Percentiles rank a stretch among this genome's conserved stretches.
Conservation (phyloP, 176 grass and related monocot species). For the Luzula sylvatica region DNA sequence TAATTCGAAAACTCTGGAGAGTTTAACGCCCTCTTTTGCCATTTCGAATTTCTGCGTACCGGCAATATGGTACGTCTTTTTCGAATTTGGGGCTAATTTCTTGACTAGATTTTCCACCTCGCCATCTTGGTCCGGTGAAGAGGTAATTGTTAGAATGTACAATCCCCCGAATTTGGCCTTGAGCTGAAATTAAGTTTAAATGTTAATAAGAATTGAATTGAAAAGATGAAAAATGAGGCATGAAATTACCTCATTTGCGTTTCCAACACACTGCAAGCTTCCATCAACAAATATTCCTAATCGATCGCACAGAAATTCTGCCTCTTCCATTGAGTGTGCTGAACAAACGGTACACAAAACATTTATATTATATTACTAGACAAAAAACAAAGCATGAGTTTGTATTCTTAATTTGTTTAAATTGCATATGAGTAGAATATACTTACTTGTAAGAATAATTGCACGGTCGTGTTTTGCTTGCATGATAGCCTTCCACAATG, state of each 20-base stretch:
- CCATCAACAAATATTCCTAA: slow-evolving; percentile 30
- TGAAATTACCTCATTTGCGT: slow-evolving; percentile 25
- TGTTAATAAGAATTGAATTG: background rate
- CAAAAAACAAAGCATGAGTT: background rate
- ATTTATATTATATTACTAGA: too few species aligned
- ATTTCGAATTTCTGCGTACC: slow-evolving; percentile 45
- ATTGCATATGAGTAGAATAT: slow-evolving; percentile 12
- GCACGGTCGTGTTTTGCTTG: slow-evolving; percentile 50
- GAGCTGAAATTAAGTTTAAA: slow-evolving; percentile 14
- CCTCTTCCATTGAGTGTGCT: slow-evolving; percentile 34
- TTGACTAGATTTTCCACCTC: slow-evolving; percentile 24
- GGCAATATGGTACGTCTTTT: slow-evolving; percentile 29
- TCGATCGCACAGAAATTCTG: slow-evolving; percentile 28
- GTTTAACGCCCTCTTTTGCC: slow-evolving; percentile 23
- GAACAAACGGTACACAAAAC: background rate
- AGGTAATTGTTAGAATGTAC: slow-evolving; percentile 28
- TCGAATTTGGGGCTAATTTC: slow-evolving; percentile 15
- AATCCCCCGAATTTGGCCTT: slow-evolving; percentile 31
- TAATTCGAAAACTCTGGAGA: slow-evolving; percentile 21
- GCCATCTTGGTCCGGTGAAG: slow-evolving; percentile 14
- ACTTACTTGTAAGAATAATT: slow-evolving; percentile 63
- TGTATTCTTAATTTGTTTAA: background rate
- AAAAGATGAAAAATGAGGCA: background rate
- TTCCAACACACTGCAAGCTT: slow-evolving; percentile 31
- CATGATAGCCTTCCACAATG: slow-evolving; percentile 66